Evolutionary conservation across 106 monocot genomes (phyloP).

Genomic region (Amphibolis antarctica): DNA sequence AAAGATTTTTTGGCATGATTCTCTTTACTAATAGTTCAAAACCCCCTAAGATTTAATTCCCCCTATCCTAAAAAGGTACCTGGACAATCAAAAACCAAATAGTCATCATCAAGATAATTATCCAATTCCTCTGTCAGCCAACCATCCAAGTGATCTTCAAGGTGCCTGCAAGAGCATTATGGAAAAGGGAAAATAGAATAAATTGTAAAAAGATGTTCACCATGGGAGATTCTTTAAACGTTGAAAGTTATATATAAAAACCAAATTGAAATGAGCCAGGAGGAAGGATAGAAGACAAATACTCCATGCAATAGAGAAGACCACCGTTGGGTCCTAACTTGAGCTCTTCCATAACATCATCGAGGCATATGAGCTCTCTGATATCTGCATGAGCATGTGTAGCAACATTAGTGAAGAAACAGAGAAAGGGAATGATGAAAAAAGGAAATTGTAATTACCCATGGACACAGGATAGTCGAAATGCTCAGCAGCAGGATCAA

Average conservation of each 20-base stretch:
- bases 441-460: conserved; percentile 25
- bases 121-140: conserved; percentile 85
- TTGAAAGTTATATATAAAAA: no score
- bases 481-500: conserved; percentile 86
- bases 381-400: conserved; percentile 47
- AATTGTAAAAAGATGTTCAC: no score
- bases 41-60: background rate
- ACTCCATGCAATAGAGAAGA: conserved; percentile 94
- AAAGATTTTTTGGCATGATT: no score
- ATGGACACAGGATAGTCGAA: conserved; percentile 77
- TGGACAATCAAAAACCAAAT: conserved; percentile 96
- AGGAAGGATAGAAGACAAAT: conserved; percentile 32
- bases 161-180: conserved; percentile 42
- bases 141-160: conserved; percentile 77
- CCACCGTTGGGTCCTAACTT: conserved; percentile 82
- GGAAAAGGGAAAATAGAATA: conserved; percentile 15
- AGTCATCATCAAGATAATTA: conserved; percentile 89
- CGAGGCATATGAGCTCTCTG: conserved; percentile 78
- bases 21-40: background rate
- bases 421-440: background rate
- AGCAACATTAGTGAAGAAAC: background rate
- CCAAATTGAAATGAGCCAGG: no score
- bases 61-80: conserved; percentile 23
- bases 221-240: no score
- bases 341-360: conserved; percentile 97